phyloP scores from a whole-genome alignment of 2,329 filamentous ascomycete species.

The Stemphylium lycopersici region DNA sequence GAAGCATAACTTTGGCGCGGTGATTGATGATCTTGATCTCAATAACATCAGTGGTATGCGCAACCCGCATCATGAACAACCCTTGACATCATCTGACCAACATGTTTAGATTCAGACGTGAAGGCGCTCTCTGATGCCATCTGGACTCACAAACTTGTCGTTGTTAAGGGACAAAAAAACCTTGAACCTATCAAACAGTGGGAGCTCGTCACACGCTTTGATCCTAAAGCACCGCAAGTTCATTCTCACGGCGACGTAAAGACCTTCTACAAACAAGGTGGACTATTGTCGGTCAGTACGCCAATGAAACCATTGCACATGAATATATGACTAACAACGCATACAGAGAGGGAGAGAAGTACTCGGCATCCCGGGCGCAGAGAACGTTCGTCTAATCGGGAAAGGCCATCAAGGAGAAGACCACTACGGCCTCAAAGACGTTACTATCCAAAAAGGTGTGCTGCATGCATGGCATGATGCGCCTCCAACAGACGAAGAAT shows the following conservation, averaged over 20 bases:
- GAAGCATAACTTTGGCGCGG: slow-evolving; percentile 21
- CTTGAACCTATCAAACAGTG: slow-evolving; percentile 53
- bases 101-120: not conserved
- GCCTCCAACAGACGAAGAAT: slow-evolving; percentile 55
- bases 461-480: slow-evolving; percentile 50
- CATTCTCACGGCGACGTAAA: slow-evolving; percentile 53
- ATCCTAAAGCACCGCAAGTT: slow-evolving; percentile 50
- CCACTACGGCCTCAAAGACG: slow-evolving; percentile 53
- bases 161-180: slow-evolving; percentile 53
- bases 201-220: slow-evolving; percentile 53
- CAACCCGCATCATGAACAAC: not conserved
- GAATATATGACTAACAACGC: accelerated
- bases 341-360: not conserved
- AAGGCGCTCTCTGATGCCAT: slow-evolving; percentile 46
- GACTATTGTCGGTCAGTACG: slow-evolving; percentile 49
- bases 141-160: slow-evolving; percentile 53
- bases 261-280: slow-evolving; percentile 51
- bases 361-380: slow-evolving; percentile 48
- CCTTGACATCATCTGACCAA: not conserved
- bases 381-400: slow-evolving; percentile 55
- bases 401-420: slow-evolving; percentile 55
- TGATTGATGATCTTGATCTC: slow-evolving; percentile 48
- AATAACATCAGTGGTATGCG: slow-evolving; percentile 37
- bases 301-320: not conserved
- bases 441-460: slow-evolving; percentile 35